A percentile compares a stretch with the other conserved stretches of the same genome.
Conservation (phyloP, 306 rosid genomes). For the Fragaria ananassa region DNA sequence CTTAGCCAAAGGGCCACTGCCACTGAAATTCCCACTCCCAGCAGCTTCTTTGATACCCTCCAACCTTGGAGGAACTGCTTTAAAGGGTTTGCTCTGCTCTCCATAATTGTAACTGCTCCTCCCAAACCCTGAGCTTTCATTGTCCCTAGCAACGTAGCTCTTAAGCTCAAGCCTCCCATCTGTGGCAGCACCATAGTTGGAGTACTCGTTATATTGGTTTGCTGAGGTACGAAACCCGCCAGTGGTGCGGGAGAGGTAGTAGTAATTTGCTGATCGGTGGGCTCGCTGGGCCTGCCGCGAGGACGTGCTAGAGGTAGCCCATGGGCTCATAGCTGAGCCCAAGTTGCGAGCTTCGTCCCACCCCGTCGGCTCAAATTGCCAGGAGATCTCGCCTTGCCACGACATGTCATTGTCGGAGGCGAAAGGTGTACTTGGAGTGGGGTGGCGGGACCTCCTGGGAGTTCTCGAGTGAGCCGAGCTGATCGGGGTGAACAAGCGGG, state of each 20-base stretch:
- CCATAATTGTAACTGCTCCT: constrained; percentile 9
- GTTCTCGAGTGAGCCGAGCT: constrained; percentile 25
- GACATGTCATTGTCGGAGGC: constrained; percentile 65
- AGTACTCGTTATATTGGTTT: constrained; percentile 24
- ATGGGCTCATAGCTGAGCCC: constrained; percentile 60
- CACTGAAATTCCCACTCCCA: constrained; percentile 7
- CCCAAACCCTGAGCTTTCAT: constrained; percentile 27
- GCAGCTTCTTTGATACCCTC: constrained; percentile 23
- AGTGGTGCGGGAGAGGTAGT: constrained; percentile 51
- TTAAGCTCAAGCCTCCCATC: constrained; percentile 68
- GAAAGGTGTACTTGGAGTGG: constrained; percentile 55
- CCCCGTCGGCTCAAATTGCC: constrained; percentile 69
- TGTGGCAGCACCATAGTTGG: constrained; percentile 19
- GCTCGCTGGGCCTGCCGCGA: constrained; percentile 25
- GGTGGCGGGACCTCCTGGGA: constrained; percentile 18
- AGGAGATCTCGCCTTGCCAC: constrained; percentile 75
- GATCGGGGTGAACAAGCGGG: constrained; percentile 41
- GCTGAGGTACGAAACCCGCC: constrained; percentile 22
- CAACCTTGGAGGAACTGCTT: constrained; percentile 20
- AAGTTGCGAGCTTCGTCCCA: constrained; percentile 42
- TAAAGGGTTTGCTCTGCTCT: constrained; percentile 24
- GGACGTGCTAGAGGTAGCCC: constrained; percentile 38
- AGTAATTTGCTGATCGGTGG: constrained; percentile 57
- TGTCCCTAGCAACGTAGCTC: constrained; percentile 53
- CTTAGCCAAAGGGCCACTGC: constrained; percentile 45